Evolutionary conservation across 2,329 filamentous ascomycete species (phyloP).

Genomic region (Nannizziopsis barbatae): DNA sequence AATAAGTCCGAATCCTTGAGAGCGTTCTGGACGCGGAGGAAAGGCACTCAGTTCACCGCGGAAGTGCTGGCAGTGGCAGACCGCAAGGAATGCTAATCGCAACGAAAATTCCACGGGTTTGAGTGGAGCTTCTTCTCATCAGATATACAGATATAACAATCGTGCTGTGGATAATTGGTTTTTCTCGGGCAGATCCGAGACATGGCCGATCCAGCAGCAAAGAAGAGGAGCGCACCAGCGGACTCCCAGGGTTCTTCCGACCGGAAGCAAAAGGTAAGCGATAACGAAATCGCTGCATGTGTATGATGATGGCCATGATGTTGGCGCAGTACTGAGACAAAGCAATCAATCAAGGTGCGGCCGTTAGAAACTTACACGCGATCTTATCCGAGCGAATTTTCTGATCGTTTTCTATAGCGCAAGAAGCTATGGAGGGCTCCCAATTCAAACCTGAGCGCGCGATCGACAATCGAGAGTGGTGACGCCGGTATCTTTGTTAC

Average conservation of each 20-base stretch:
- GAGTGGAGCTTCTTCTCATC: background rate
- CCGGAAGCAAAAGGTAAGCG: slow-evolving; percentile 28
- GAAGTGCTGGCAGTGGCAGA: no score
- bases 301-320: background rate
- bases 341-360: background rate
- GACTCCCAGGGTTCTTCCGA: slow-evolving; percentile 18
- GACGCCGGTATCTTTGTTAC: slow-evolving; percentile 54
- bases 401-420: slow-evolving; percentile 10
- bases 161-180: background rate
- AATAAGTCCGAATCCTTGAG: no score
- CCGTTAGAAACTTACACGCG: background rate
- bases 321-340: background rate
- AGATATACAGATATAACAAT: background rate
- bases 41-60: no score
- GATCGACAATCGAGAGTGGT: slow-evolving; percentile 33
- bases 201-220: slow-evolving; percentile 1
- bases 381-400: slow-evolving; percentile 2
- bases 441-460: slow-evolving; percentile 11
- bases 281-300: background rate
- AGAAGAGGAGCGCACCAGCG: slow-evolving; percentile 26
- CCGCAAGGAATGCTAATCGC: no score
- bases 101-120: no score
- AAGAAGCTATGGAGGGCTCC: slow-evolving; percentile 23
- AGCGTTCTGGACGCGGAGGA: no score
- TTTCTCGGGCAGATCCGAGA: no score